Evolutionary conservation across 1,284 basidiomycete species (phyloP).

Genomic region (Fomes fomentarius): DNA sequence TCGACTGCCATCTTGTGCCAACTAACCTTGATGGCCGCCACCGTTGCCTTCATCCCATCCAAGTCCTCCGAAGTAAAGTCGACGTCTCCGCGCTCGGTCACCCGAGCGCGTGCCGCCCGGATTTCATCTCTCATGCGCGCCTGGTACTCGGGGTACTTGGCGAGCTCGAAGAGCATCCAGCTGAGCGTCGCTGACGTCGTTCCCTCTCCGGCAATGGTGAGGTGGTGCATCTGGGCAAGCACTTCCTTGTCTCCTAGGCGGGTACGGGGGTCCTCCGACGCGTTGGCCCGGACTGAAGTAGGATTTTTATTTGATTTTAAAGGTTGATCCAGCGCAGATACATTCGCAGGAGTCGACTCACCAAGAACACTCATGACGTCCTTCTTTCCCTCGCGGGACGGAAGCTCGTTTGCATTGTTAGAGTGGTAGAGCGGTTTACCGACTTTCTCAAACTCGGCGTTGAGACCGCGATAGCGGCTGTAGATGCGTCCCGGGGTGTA

Average conservation of each 20-base stretch:
- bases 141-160: conserved; percentile 33
- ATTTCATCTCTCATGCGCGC: conserved; percentile 33
- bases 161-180: conserved; percentile 36
- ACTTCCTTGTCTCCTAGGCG: conserved; percentile 50
- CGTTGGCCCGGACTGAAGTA: conserved; percentile 53
- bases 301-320: too few species aligned
- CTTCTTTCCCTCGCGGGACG: conserved; percentile 13
- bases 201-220: conserved; percentile 33
- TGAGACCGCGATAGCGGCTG: too few species aligned
- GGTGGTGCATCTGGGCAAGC: conserved; percentile 52
- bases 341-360: conserved; percentile 8
- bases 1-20: too few species aligned
- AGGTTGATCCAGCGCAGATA: background rate
- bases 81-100: conserved; percentile 25
- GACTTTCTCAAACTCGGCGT: too few species aligned
- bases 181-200: conserved; percentile 26
- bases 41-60: conserved; percentile 30
- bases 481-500: too few species aligned
- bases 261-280: conserved; percentile 44
- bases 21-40: conserved; percentile 5
- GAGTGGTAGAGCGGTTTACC: too few species aligned
- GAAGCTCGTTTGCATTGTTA: too few species aligned
- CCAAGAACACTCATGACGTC: conserved; percentile 47
- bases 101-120: conserved; percentile 18
- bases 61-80: conserved; percentile 34